Evolutionary conservation across 306 rosid species (phyloP), one percentile per base, ranked within the genome.

Genomic region (Herpetospermum pedunculosum): DNA sequence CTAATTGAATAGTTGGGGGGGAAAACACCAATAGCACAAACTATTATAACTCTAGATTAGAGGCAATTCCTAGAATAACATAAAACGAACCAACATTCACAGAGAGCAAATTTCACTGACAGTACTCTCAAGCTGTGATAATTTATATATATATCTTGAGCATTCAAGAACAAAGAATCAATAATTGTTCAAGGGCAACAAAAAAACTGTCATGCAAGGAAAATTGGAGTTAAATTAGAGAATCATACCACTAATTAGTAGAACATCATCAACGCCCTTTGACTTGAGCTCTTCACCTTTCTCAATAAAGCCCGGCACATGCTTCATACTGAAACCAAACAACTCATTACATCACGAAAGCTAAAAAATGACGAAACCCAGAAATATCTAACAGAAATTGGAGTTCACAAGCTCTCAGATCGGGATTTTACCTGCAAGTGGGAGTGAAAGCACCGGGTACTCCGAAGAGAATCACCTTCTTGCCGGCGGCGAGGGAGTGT

Each of bases 381-480:
- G 30, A 68, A 48, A n/a, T 46, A 29, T 30, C 60, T 3, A 71
- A 29, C 44, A 28, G 40, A 70, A 15, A 6, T 26, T 34, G 10
- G 7, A 52, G 13, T 6, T 34, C 48, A 4, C 5, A 2, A 72
- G 68, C 19, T 12, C n/a, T 13, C 50, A 5, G 41, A 23, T 72
- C 46, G 37, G n/a, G 11, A 18, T 14, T 23, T 23, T 35, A 90
- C 98, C 96, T 92, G 92, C 98, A 92, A 4, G 95, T 90, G 5
- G 96, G 92, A 11, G 98, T 90, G 84, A 90, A 92, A 79, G 96
- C 98, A 16, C 92, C 98, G 73, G 98, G 98, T 52, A 92, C 98
- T 52, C 85, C 98, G 49, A 92, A 88, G 77, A 92, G 86, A 82
- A 92, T 74, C 67, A 87, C 87, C 78, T 92, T 92, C 52, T 90